A percentile compares a stretch with the other conserved stretches of the same genome.
Evolutionary conservation across 2,329 filamentous ascomycete genomes (phyloP).

Genomic region (Tympanopsis confertula): DNA sequence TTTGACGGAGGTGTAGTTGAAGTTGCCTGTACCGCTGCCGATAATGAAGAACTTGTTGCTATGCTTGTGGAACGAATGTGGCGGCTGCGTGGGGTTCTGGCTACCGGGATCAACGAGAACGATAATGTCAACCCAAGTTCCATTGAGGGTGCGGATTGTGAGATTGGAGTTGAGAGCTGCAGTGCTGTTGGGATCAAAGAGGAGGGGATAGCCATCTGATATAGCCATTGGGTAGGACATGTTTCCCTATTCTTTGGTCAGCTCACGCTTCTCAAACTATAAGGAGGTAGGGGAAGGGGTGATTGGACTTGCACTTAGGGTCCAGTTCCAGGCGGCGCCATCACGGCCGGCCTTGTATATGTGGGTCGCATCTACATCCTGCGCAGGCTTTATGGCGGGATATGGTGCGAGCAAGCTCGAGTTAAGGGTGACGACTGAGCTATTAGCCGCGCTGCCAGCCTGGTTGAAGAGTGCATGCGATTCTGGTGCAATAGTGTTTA

Average conservation of each 20-base stretch:
- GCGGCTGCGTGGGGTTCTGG: slow-evolving; percentile 5
- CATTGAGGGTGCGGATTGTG: slow-evolving; percentile 17
- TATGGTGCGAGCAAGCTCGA: neutral
- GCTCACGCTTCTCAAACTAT: too few species aligned
- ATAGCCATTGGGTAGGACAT: slow-evolving; percentile 14
- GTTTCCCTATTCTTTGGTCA: too few species aligned
- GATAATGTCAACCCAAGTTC: slow-evolving; percentile 23
- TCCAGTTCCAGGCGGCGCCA: slow-evolving; percentile 22
- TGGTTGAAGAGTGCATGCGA: slow-evolving; percentile 23
- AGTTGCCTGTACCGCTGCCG: slow-evolving; percentile 21
- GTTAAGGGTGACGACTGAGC: neutral
- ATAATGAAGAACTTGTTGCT: slow-evolving; percentile 31
- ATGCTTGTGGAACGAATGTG: slow-evolving; percentile 35
- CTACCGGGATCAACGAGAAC: slow-evolving; percentile 14
- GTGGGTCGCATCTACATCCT: slow-evolving; percentile 9
- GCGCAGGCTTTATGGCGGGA: slow-evolving; percentile 7
- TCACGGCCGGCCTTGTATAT: slow-evolving; percentile 2
- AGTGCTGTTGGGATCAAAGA: slow-evolving; percentile 19
- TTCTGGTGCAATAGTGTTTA: slow-evolving; percentile 2
- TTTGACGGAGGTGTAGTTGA: slow-evolving; percentile 25
- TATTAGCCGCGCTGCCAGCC: slow-evolving; percentile 12
- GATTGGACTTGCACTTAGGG: slow-evolving; percentile 8
- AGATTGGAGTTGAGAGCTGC: slow-evolving; percentile 11
- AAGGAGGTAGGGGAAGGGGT: slow-evolving; percentile 4
- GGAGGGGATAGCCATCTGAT: slow-evolving; percentile 14